These are phyloP conservation scores for Leishmania guyanensis DNA, from an alignment of 208 protist species.

Conservation along the genomic window DNA sequence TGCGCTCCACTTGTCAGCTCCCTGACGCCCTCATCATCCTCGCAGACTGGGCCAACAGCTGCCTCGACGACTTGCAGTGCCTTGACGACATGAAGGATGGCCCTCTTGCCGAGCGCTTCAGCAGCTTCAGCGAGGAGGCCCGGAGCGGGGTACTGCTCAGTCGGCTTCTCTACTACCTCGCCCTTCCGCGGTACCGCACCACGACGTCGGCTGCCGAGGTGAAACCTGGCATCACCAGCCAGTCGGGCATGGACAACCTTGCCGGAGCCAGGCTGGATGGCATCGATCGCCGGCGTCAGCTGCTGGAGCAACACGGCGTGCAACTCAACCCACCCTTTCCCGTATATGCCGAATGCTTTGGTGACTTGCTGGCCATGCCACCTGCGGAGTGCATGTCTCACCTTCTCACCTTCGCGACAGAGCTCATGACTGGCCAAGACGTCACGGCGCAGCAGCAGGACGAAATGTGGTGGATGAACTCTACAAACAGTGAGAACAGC, in stretches of 20 bases:
- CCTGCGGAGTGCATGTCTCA: constrained; percentile 73
- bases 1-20: constrained; percentile 62
- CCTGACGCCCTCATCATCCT: constrained; percentile 82
- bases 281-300: constrained; percentile 57
- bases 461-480: constrained; percentile 18
- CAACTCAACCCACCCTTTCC: constrained; percentile 88
- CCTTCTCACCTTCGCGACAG: constrained; percentile 84
- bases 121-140: constrained; percentile 78
- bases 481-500: neutral
- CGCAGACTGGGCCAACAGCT: constrained; percentile 87
- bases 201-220: constrained; percentile 23
- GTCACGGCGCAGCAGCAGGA: constrained; percentile 33
- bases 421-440: constrained; percentile 61
- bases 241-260: constrained; percentile 1
- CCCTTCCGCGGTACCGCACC: constrained; percentile 77
- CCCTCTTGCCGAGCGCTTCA: constrained; percentile 66
- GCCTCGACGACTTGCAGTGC: constrained; percentile 79
- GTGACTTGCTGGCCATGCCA: constrained; percentile 64
- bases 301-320: constrained; percentile 77
- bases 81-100: constrained; percentile 85
- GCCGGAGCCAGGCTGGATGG: constrained; percentile 10
- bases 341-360: constrained; percentile 87
- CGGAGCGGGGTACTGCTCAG: constrained; percentile 83
- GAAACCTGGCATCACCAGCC: neutral
- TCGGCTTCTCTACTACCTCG: constrained; percentile 87